phyloP scores from a whole-genome alignment of 208 protist species.

The Naegleria gruberi region DNA sequence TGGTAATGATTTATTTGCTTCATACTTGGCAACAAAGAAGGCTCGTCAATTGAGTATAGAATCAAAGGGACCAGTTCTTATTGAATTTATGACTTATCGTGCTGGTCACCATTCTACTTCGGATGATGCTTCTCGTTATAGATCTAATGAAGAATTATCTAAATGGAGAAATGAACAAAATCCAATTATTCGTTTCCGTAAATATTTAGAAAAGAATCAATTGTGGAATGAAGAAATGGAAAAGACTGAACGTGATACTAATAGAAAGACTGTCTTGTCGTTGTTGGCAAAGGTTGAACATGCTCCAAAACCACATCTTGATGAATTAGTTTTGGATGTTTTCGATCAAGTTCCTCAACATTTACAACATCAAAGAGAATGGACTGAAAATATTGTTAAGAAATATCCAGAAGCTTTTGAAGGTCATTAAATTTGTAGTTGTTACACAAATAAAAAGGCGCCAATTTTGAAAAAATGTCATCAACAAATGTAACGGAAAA shows the following conservation, averaged over 20 bases:
- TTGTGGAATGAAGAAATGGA: conserved; percentile 32
- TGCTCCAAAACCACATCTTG: conserved; percentile 2
- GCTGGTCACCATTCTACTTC: conserved; percentile 64
- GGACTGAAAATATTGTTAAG: not conserved
- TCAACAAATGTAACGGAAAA: too few relatives aligned
- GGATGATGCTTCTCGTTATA: conserved; percentile 63
- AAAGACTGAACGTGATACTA: conserved; percentile 7
- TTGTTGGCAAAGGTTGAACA: conserved; percentile 14
- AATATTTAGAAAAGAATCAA: conserved; percentile 16
- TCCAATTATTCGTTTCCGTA: conserved; percentile 25
- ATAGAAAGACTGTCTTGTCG: conserved; percentile 20
- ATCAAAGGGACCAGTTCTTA: conserved; percentile 69
- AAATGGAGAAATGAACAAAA: conserved; percentile 3
- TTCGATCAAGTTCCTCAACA: conserved; percentile 23
- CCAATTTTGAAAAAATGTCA: too few relatives aligned
- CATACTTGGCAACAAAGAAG: conserved; percentile 71
- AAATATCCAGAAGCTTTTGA: conserved; percentile 8
- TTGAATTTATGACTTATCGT: conserved; percentile 94
- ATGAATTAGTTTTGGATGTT: conserved; percentile 29
- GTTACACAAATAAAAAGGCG: too few relatives aligned
- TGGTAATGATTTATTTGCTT: conserved; percentile 88
- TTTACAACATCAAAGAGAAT: conserved; percentile 20
- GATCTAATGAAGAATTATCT: conserved; percentile 27
- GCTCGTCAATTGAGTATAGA: conserved; percentile 70
- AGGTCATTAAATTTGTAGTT: conserved; percentile 1